Evolutionary conservation across 768 basidiomycete species (phyloP), one percentile per base, ranked within the genome.

Genomic region (Daedalea quercina): DNA sequence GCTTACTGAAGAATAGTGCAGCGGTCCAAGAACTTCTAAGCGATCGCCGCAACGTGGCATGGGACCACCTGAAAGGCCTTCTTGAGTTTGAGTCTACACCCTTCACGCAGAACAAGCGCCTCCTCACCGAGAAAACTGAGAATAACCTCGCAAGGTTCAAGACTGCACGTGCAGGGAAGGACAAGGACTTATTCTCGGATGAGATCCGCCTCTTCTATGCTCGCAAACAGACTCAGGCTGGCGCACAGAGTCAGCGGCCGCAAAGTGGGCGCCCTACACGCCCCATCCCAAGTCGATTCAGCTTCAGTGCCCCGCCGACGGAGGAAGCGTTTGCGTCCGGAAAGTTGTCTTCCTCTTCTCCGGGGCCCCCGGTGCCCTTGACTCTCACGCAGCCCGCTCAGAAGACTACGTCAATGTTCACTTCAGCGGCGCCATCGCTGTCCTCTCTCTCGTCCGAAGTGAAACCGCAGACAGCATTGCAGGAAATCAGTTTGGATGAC

Each of bases 101-200:
- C 1, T 76, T 64, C 61, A 77, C 76, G 7, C 73, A 72, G 57
- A 78, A 76, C 53, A 57, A 52, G 2, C 73, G 73, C 54, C 76
- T 75, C 52, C 64, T 72, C 9, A 44, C 61, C 6, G 55, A 63
- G 1, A 58, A 55, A 3, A 66, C 63, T n/a, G 70, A 71, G 26
- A 70, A 71, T 54, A 71, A 63, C 61, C 59, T 73, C 7, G 63
- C 65, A 11, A 62, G 63, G 22, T 75, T 74, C 55, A 73, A 69
- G 51, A 68, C 59, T 12, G 60, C 61, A n/a, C 67, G 73, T 3
- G 56, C 63, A 9, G 61, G 54, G n/a, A n/a, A n/a, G n/a, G n/a
- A n/a, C 15, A 49, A 40, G 34, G 37, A 40, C 37, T 6, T 40
- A 6, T 8, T 40, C 8, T 8, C 15, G 13, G 19, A 40, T 19